Conservation (phyloP, 805 yeast species). For the Yamadazyma takamatsuzukensis region DNA sequence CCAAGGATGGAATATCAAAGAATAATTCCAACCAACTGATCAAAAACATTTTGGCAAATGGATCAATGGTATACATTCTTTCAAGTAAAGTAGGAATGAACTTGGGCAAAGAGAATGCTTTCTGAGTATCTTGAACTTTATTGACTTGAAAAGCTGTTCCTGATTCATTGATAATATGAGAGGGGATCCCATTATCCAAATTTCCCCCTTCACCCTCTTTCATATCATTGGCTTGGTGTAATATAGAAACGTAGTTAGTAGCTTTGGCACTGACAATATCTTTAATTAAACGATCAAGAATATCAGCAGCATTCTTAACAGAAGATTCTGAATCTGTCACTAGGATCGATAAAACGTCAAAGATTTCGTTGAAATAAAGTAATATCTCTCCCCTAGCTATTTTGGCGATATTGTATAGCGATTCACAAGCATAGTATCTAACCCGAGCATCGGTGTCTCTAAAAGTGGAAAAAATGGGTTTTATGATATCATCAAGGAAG, state of each 20-base stretch:
- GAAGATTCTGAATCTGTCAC: constrained; percentile 89
- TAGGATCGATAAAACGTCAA: constrained; percentile 85
- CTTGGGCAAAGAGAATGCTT: constrained; percentile 78
- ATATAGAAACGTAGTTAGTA: constrained; percentile 74
- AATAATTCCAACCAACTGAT: constrained; percentile 93
- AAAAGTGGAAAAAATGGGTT: constrained; percentile 92
- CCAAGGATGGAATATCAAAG: constrained; percentile 89
- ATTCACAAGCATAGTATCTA: constrained; percentile 94
- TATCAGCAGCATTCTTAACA: constrained; percentile 93
- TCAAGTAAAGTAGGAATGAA: constrained; percentile 91
- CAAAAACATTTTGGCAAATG: constrained; percentile 85
- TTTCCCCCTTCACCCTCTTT: constrained; percentile 3
- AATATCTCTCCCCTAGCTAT: constrained; percentile 94
- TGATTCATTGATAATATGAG: constrained; percentile 49
- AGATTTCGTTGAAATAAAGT: constrained; percentile 87
- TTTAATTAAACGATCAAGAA: constrained; percentile 83
- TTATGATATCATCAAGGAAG: constrained; percentile 80
- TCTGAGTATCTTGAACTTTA: constrained; percentile 53
- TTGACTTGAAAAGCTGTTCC: constrained; percentile 61
- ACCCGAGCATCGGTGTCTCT: constrained; percentile 98
- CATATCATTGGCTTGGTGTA: constrained; percentile 47
- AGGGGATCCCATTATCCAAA: constrained; percentile 20
- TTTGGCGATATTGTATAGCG: constrained; percentile 91
- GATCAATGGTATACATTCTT: constrained; percentile 87
- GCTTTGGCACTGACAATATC: constrained; percentile 96